A percentile compares a stretch with the other conserved stretches of the same genome.
Conservation (phyloP, 495 filamentous ascomycete genomes). For the Podospora conica region DNA sequence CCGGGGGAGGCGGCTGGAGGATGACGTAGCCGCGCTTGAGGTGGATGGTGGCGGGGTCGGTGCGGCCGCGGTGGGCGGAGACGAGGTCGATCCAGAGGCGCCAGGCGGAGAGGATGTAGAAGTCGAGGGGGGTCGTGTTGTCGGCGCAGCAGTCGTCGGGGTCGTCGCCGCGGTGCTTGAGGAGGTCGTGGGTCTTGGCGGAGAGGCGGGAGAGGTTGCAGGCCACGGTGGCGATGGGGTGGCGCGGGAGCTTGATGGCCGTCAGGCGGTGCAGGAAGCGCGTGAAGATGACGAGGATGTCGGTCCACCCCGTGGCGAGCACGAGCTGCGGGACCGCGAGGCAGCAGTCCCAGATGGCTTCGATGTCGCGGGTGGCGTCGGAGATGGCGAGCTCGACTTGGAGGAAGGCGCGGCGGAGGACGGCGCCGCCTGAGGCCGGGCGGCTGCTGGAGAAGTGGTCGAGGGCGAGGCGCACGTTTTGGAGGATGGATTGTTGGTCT, state of each 20-base stretch:
- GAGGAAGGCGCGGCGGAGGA: conserved; percentile 22
- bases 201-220: background rate
- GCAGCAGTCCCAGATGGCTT: conserved; percentile 33
- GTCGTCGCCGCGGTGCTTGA: conserved; percentile 5
- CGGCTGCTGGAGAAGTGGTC: conserved; percentile 12
- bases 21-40: conserved; percentile 29
- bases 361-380: conserved; percentile 11
- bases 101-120: conserved; percentile 11
- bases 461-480: conserved; percentile 19
- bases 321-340: conserved; percentile 27
- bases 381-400: conserved; percentile 22
- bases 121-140: background rate
- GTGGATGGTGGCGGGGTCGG: conserved; percentile 28
- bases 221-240: conserved; percentile 21
- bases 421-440: conserved; percentile 11
- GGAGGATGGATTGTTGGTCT: conserved; percentile 20
- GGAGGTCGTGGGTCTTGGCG: background rate
- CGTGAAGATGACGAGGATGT: conserved; percentile 25
- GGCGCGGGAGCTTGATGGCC: conserved; percentile 14
- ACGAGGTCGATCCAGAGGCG: conserved; percentile 23
- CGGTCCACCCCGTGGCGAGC: conserved; percentile 15
- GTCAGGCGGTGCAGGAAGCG: conserved; percentile 20
- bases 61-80: conserved; percentile 7
- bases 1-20: conserved; percentile 19
- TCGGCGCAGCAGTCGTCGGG: too few species aligned